A percentile compares a stretch with the other conserved stretches of the same genome.
Evolutionary conservation across 345 rosid species (phyloP).

Genomic region (Brassica rapa): DNA sequence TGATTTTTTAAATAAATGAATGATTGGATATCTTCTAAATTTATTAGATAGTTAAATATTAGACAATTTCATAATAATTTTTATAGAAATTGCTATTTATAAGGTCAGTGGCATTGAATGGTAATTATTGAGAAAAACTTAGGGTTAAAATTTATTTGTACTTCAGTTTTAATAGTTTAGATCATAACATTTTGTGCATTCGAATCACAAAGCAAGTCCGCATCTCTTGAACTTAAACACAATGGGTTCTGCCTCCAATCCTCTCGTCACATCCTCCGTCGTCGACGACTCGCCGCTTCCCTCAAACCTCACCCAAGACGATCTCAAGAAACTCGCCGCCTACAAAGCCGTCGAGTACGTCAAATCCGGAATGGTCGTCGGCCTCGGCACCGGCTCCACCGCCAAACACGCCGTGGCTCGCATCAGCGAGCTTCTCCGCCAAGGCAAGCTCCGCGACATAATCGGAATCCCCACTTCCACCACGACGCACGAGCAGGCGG

Average conservation of each 20-base stretch:
- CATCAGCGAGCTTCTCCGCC: constrained; percentile 71
- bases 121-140: too few species aligned
- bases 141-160: too few species aligned
- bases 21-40: too few species aligned
- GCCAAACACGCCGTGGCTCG: constrained; percentile 88
- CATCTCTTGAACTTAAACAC: neutral
- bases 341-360: constrained; percentile 92
- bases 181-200: constrained; percentile 1
- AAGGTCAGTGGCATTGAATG: too few species aligned
- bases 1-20: too few species aligned
- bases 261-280: constrained; percentile 34
- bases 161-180: too few species aligned
- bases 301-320: constrained; percentile 63
- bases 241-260: constrained; percentile 29
- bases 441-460: constrained; percentile 68
- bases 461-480: constrained; percentile 87
- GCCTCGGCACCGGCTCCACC: constrained; percentile 97
- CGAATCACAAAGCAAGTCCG: constrained; percentile 7
- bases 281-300: constrained; percentile 28
- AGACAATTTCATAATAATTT: too few species aligned
- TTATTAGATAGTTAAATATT: too few species aligned
- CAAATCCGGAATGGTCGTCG: constrained; percentile 92
- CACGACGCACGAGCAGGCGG: constrained; percentile 73
- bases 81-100: too few species aligned
- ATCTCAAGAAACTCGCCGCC: constrained; percentile 75